These are phyloP conservation scores for Penicillium paneum DNA, from an alignment of 2,329 filamentous ascomycete genomes.

Conservation along the genomic window DNA sequence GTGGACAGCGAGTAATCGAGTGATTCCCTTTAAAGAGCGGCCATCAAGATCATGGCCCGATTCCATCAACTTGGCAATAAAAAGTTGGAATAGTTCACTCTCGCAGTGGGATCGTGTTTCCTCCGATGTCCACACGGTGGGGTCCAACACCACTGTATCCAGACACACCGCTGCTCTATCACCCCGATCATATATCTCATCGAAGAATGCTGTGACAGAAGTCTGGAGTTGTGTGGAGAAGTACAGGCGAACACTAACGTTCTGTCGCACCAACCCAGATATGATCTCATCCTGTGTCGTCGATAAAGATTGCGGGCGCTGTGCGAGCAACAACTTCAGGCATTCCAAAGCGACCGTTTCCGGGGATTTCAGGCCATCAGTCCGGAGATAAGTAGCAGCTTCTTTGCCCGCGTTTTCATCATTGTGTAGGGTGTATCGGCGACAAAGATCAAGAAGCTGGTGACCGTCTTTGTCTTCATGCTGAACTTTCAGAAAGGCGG, in stretches of 20 bases:
- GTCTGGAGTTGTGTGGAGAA: constrained; percentile 43
- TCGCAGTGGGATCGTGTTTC: constrained; percentile 44
- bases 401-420: constrained; percentile 46
- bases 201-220: constrained; percentile 48
- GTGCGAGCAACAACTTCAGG: constrained; percentile 42
- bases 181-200: constrained; percentile 49
- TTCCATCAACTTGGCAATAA: constrained; percentile 86
- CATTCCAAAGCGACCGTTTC: constrained; percentile 43
- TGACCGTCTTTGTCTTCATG: constrained; percentile 43
- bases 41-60: constrained; percentile 72
- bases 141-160: constrained; percentile 46
- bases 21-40: constrained; percentile 59
- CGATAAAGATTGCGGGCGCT: constrained; percentile 37
- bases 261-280: constrained; percentile 46
- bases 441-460: constrained; percentile 45
- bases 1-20: constrained; percentile 56
- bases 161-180: constrained; percentile 48
- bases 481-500: constrained; percentile 45
- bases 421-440: constrained; percentile 41
- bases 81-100: constrained; percentile 56
- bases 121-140: constrained; percentile 46
- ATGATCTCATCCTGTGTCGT: constrained; percentile 47
- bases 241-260: constrained; percentile 41
- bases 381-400: constrained; percentile 42
- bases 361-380: constrained; percentile 44